Conservation (phyloP, 108 stramenopile species). For the Mayamaea pseudoterrestris region DNA sequence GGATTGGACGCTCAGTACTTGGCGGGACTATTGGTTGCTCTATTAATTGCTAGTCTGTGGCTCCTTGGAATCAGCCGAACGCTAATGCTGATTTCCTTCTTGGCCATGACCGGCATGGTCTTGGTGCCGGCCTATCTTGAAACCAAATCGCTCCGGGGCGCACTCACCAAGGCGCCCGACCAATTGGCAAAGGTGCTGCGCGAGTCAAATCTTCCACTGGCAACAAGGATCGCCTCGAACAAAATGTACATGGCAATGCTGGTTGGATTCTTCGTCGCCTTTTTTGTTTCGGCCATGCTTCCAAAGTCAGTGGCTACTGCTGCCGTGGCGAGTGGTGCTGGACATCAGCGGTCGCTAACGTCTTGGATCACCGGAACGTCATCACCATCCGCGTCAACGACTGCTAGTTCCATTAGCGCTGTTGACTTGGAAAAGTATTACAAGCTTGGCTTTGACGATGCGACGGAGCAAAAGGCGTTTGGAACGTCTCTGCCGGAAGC, state of each 20-base stretch:
- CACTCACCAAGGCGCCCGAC: conserved; percentile 22
- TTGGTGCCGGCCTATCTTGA: conserved; percentile 18
- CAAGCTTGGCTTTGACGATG: conserved; percentile 45
- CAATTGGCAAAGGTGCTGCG: conserved; percentile 6
- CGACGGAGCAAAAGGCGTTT: conserved; percentile 8
- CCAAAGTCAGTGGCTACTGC: background rate
- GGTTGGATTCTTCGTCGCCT: conserved; percentile 1
- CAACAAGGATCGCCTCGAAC: conserved; percentile 4
- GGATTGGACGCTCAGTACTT: conserved; percentile 11
- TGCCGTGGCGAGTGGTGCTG: background rate
- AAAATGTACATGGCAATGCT: background rate
- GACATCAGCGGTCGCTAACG: background rate
- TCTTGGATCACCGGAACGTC: background rate
- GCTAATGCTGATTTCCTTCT: conserved; percentile 19
- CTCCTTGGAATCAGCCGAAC: conserved; percentile 25
- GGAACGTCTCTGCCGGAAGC: conserved; percentile 19
- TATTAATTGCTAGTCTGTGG: conserved; percentile 13
- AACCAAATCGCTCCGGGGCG: conserved; percentile 12
- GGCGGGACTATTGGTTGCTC: background rate
- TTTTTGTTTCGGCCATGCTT: conserved; percentile 2
- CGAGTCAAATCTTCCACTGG: conserved; percentile 22
- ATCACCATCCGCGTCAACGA: background rate
- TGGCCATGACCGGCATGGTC: conserved; percentile 17
- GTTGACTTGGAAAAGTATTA: conserved; percentile 20
- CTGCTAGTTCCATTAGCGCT: background rate